Evolutionary conservation across 495 filamentous ascomycete genomes (phyloP).

Genomic region (Penicillium cataractarum): DNA sequence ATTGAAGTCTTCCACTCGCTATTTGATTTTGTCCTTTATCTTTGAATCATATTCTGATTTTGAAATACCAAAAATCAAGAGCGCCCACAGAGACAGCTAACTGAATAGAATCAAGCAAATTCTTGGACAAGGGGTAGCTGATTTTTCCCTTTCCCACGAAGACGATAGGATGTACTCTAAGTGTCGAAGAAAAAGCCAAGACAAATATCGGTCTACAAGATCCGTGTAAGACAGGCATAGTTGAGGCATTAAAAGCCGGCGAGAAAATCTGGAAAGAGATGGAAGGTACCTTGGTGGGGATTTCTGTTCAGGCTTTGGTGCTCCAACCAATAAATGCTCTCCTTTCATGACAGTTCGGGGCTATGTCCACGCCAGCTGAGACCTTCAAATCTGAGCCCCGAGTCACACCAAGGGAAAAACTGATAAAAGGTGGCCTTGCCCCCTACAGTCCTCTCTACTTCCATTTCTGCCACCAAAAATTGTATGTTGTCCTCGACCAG

Average conservation of each 20-base stretch:
- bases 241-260: not conserved
- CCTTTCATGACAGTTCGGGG: not conserved
- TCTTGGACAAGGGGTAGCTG: not conserved
- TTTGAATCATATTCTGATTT: not conserved
- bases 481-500: not conserved
- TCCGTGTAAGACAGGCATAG: not conserved
- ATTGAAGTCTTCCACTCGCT: no score
- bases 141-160: no score
- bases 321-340: not conserved
- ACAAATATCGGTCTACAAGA: not conserved
- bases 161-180: no score
- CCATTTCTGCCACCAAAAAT: not conserved
- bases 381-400: not conserved
- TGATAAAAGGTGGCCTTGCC: not conserved
- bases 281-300: not conserved
- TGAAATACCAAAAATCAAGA: not conserved
- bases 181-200: no score
- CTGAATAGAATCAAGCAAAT: not conserved
- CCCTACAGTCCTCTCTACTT: not conserved
- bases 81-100: not conserved
- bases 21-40: no score
- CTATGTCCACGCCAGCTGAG: not conserved
- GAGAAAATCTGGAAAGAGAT: not conserved
- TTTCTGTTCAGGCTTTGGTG: not conserved
- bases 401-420: not conserved